Conservation (phyloP, 345 rosid species). For the Eucalyptus curtisii region DNA sequence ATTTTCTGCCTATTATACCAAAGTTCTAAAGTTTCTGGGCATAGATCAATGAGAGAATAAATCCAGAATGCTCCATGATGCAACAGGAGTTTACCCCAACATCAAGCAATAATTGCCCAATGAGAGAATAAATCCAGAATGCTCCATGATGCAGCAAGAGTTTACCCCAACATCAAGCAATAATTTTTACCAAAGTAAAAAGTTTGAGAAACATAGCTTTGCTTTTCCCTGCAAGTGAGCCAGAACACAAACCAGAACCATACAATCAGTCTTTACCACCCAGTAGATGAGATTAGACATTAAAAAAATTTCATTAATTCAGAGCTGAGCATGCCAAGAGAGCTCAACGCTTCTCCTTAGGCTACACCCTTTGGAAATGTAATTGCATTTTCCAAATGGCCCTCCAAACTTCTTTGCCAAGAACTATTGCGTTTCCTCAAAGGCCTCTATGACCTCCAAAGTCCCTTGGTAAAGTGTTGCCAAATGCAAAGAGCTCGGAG, state of each 20-base stretch:
- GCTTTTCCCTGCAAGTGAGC: background rate
- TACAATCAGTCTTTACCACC: background rate
- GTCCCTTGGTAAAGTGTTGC: background rate
- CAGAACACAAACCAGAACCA: background rate
- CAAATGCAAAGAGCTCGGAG: background rate
- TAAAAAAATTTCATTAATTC: background rate
- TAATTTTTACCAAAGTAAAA: background rate
- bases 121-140: too few relatives aligned
- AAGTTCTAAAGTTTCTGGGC: background rate
- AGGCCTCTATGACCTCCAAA: background rate
- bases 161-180: background rate
- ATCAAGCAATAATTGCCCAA: too few relatives aligned
- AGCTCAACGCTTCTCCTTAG: background rate
- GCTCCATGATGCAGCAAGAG: too few relatives aligned
- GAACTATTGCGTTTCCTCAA: background rate
- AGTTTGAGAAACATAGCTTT: background rate
- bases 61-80: background rate
- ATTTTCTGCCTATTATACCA: background rate
- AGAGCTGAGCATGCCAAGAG: accelerated
- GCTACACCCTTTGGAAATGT: background rate
- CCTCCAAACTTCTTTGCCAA: background rate
- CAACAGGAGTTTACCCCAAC: background rate
- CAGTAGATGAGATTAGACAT: background rate
- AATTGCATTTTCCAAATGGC: background rate
- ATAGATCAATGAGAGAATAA: background rate